Percentiles rank a stretch among this genome's conserved stretches.
Evolutionary conservation across 2,329 filamentous ascomycete genomes (phyloP).

Genomic region (Zymoseptoria crescenta): DNA sequence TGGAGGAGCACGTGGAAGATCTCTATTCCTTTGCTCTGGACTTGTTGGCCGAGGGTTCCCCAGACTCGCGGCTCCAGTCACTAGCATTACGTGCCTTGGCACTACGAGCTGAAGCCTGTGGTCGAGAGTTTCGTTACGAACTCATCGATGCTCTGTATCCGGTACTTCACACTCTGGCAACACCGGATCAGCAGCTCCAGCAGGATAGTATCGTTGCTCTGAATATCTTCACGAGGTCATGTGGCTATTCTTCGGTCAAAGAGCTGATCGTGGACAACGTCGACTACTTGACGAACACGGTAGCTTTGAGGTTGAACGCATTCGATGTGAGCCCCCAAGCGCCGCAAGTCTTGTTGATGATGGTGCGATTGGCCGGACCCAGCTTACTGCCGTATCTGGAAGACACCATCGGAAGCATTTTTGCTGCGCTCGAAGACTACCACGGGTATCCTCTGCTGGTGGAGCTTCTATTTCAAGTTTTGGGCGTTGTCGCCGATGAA

Average conservation of each 20-base stretch:
- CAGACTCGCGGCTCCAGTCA: conserved; percentile 66
- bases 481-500: conserved; percentile 77
- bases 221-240: conserved; percentile 68
- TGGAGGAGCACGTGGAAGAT: conserved; percentile 44
- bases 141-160: conserved; percentile 89
- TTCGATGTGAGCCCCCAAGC: conserved; percentile 89
- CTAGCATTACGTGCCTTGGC: conserved; percentile 75
- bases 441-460: conserved; percentile 86
- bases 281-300: conserved; percentile 92
- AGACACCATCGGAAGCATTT: conserved; percentile 83
- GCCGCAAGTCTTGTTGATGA: conserved; percentile 86
- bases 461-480: conserved; percentile 72
- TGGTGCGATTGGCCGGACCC: conserved; percentile 80
- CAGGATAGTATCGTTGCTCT: conserved; percentile 76
- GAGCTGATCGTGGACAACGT: conserved; percentile 82
- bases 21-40: conserved; percentile 62
- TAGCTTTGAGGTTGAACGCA: conserved; percentile 80
- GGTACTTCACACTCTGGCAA: conserved; percentile 79
- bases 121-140: conserved; percentile 67
- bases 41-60: conserved; percentile 40
- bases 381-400: conserved; percentile 79
- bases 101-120: conserved; percentile 61
- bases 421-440: conserved; percentile 86
- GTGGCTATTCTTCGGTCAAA: conserved; percentile 65
- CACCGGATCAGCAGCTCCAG: conserved; percentile 58